These are phyloP conservation scores for Margaritispora aquatica DNA, from an alignment of 495 filamentous ascomycete species.

Conservation along the genomic window DNA sequence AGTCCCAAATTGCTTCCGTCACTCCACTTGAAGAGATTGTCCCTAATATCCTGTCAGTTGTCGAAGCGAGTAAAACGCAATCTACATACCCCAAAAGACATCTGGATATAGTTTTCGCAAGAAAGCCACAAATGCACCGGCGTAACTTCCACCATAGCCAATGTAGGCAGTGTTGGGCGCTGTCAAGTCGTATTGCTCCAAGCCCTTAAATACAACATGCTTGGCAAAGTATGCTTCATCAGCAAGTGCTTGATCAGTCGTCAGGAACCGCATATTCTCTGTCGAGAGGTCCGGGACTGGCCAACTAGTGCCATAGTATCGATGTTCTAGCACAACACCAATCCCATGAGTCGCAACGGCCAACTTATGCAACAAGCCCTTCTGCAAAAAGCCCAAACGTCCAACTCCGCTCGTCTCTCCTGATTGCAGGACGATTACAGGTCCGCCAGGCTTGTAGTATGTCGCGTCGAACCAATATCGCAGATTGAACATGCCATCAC, in stretches of 20 bases:
- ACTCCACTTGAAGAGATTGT: constrained; percentile 68
- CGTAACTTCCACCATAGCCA: constrained; percentile 69
- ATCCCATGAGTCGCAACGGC: constrained; percentile 58
- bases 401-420: constrained; percentile 54
- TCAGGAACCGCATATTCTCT: constrained; percentile 63
- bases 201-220: constrained; percentile 56
- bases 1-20: constrained; percentile 63
- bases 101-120: constrained; percentile 63
- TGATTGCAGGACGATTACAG: constrained; percentile 62
- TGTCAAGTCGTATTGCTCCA: constrained; percentile 56
- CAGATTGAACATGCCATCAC: constrained; percentile 48
- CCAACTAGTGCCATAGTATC: constrained; percentile 63
- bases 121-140: constrained; percentile 66
- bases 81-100: constrained; percentile 48
- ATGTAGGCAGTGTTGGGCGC: constrained; percentile 55
- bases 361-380: constrained; percentile 60
- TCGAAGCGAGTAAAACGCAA: not conserved
- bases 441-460: constrained; percentile 62
- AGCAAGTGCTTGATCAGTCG: constrained; percentile 67
- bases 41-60: constrained; percentile 23
- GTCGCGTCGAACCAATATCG: constrained; percentile 70
- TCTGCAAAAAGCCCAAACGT: constrained; percentile 59
- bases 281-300: constrained; percentile 53
- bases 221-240: constrained; percentile 68
- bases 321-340: constrained; percentile 70